Percentiles rank a stretch among this genome's conserved stretches.
Conservation (phyloP, 768 basidiomycete species). For the Aureoboletus auriporus region DNA sequence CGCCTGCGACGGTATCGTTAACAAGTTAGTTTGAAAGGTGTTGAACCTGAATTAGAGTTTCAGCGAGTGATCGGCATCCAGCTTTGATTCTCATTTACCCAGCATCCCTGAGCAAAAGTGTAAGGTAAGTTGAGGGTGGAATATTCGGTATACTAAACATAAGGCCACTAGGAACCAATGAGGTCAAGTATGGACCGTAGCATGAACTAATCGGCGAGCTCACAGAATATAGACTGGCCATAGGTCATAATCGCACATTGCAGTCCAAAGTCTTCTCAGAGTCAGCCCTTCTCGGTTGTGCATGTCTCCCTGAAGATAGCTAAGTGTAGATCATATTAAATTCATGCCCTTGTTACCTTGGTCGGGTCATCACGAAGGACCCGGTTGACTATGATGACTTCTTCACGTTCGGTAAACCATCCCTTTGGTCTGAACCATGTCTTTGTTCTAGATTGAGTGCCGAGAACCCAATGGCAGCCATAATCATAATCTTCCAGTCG, state of each 20-base stretch:
- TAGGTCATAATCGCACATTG: conserved; percentile 57
- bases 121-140: conserved; percentile 54
- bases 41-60: conserved; percentile 38
- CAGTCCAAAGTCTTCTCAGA: conserved; percentile 45
- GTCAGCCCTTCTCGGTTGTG: conserved; percentile 64
- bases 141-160: conserved; percentile 48
- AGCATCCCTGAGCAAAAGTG: conserved; percentile 51
- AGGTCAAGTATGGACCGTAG: background rate
- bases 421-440: conserved; percentile 55
- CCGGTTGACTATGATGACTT: conserved; percentile 55
- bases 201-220: background rate
- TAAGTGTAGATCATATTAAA: background rate
- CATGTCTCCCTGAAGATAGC: conserved; percentile 41
- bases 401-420: conserved; percentile 62
- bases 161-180: conserved; percentile 35
- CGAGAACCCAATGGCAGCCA: conserved; percentile 54
- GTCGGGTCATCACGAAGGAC: conserved; percentile 63
- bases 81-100: conserved; percentile 30
- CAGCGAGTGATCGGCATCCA: background rate
- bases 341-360: conserved; percentile 34
- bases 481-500: conserved; percentile 59
- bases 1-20: conserved; percentile 54
- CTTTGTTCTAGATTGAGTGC: conserved; percentile 55
- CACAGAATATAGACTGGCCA: conserved; percentile 63
- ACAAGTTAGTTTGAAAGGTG: conserved; percentile 57